Conservation (phyloP, 371 early-diverging fungal genomes). For the Lichtheimia ornata region DNA sequence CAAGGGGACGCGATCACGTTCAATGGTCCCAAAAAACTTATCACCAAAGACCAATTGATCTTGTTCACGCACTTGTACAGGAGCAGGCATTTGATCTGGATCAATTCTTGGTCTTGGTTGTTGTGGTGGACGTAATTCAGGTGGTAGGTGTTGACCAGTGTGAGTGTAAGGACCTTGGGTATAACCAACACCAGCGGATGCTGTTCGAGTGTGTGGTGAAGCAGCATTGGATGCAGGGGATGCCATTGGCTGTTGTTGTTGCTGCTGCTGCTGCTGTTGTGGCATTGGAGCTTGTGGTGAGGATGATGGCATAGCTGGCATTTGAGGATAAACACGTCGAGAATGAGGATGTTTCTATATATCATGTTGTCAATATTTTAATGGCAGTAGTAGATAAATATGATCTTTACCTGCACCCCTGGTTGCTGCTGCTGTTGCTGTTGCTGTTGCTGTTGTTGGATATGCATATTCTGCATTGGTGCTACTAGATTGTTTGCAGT, state of each 20-base stretch:
- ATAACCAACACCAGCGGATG: conserved; percentile 38
- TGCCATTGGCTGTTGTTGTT: conserved; percentile 12
- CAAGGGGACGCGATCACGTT: conserved; percentile 75
- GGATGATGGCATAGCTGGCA: conserved; percentile 26
- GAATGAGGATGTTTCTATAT: conserved; percentile 9
- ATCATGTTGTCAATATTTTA: neutral
- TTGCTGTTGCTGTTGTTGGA: conserved; percentile 24
- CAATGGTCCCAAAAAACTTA: conserved; percentile 75
- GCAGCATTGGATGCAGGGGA: conserved; percentile 5
- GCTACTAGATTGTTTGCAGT: conserved; percentile 13
- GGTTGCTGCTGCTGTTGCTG: conserved; percentile 9
- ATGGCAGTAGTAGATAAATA: neutral
- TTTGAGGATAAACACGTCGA: conserved; percentile 44
- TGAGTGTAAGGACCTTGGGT: conserved; percentile 37
- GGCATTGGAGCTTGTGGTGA: conserved; percentile 13
- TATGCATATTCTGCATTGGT: conserved; percentile 38
- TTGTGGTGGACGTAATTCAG: conserved; percentile 37
- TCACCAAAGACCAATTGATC: conserved; percentile 77
- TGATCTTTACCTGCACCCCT: neutral
- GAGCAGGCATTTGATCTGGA: conserved; percentile 94
- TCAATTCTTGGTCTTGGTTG: conserved; percentile 80
- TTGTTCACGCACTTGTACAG: conserved; percentile 81
- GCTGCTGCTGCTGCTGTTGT: conserved; percentile 20
- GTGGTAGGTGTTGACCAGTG: conserved; percentile 36
- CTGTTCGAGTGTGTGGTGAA: conserved; percentile 15